A percentile compares a stretch with the other conserved stretches of the same genome.
These are phyloP conservation scores for Arxiozyma heterogenica DNA, from an alignment of 1,139 yeast genomes.

Conservation along the genomic window DNA sequence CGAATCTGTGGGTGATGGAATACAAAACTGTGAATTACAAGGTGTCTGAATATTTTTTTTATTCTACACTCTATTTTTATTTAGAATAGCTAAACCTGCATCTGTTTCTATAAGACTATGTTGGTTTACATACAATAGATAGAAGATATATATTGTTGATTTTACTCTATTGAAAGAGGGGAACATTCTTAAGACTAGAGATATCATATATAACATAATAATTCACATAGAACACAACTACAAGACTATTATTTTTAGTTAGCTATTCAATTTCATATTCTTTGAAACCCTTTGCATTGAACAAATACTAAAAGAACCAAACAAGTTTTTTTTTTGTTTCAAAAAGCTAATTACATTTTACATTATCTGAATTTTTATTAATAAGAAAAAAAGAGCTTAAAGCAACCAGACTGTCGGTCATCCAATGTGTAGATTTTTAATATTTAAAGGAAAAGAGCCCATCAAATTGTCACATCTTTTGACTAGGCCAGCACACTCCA, in stretches of 20 bases:
- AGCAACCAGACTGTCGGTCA: not conserved
- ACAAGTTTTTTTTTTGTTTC: too few relatives aligned
- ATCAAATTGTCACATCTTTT: constrained; percentile 76
- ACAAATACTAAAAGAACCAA: too few relatives aligned
- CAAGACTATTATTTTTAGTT: too few relatives aligned
- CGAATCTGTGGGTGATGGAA: not conserved
- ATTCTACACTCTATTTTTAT: not conserved
- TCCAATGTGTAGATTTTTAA: constrained; percentile 31
- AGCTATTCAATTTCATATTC: too few relatives aligned
- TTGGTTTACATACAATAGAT: too few relatives aligned
- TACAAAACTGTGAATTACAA: not conserved
- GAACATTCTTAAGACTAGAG: not conserved
- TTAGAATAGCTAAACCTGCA: not conserved
- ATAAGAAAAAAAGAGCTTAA: too few relatives aligned
- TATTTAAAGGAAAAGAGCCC: constrained; percentile 54
- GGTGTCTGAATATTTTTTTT: too few relatives aligned
- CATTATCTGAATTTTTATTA: too few relatives aligned
- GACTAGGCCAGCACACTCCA: constrained; percentile 93
- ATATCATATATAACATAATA: not conserved
- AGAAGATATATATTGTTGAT: too few relatives aligned
- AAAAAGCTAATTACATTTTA: too few relatives aligned
- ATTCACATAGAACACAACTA: too few relatives aligned
- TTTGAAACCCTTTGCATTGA: too few relatives aligned
- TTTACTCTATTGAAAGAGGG: not conserved
- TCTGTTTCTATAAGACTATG: not conserved